Evolutionary conservation across 2,329 filamentous ascomycete genomes (phyloP).

Genomic region (Fusarium anthophilum): DNA sequence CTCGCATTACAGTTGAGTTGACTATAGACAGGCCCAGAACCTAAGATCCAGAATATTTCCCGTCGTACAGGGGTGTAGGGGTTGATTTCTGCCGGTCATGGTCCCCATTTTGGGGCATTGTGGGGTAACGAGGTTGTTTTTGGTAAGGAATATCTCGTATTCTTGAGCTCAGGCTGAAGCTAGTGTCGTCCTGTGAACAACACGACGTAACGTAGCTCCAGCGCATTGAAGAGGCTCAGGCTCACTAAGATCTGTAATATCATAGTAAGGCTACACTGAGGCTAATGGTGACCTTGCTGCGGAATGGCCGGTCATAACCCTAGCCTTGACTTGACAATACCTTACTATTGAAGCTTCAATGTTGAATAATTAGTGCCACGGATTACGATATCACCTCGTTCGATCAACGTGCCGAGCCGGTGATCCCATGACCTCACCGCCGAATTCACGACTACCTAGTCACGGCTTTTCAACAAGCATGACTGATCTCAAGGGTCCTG

Average conservation of each 20-base stretch:
- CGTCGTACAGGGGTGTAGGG: conserved; percentile 8
- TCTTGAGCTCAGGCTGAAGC: conserved; percentile 12
- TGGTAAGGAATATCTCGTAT: conserved; percentile 34
- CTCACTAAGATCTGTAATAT: not conserved
- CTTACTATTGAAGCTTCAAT: not conserved
- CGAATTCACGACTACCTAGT: not conserved
- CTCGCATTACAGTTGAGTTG: not conserved
- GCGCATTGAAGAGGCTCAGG: not conserved
- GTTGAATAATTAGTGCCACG: not conserved
- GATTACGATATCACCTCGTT: conserved; percentile 1
- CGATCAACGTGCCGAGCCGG: not conserved
- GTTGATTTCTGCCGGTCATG: conserved; percentile 14
- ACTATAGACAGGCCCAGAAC: conserved; percentile 15
- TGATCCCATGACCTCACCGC: conserved; percentile 34
- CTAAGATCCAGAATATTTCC: conserved; percentile 28
- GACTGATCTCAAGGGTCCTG: conserved; percentile 14
- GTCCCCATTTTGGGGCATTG: conserved; percentile 19
- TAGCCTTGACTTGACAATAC: not conserved
- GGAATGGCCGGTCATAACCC: not conserved
- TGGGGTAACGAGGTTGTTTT: conserved; percentile 31
- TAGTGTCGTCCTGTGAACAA: conserved; percentile 13
- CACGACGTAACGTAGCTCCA: conserved; percentile 27
- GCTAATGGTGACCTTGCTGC: not conserved
- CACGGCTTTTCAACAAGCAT: not conserved
- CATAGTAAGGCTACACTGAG: not conserved